Base-by-base conservation (phyloP, 2,329 filamentous ascomycete genomes). In the Claviceps arundinis region DNA sequence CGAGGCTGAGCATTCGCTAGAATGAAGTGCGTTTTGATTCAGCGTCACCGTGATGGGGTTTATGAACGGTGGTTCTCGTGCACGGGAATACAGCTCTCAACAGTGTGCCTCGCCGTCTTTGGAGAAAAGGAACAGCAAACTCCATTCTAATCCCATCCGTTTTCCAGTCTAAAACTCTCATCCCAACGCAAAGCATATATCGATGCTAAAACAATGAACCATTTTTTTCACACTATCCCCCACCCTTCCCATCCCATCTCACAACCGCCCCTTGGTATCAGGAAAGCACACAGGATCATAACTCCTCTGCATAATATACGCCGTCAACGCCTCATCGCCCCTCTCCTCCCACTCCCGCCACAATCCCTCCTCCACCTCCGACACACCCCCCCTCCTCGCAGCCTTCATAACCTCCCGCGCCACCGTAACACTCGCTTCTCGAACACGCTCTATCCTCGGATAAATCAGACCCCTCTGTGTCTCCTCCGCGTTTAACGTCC, bases 341-440 rank as follows among this genome's bases (percentile, higher is more conserved):
- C 80, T 83, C 67, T 84, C 81, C 68, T 84, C 80, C 79, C 84
- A 89, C 65, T 84, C 80, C 55, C 81, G 69, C 75, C 87, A 85
- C 64, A 85, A 76, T 56, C 77, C 76, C 57, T 90, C 85, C 50
- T 75, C 74, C 52, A 89, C 71, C 55, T 71, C 70, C 62, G 84
- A 84, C 49, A 95, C 86, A 55, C 86, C 85, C 60, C 88, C 88
- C 57, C 84, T 76, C 62, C 94, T 86, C 5, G 91, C 90, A 22
- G 88, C 84, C 67, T 93, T 90, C 77, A 97, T 96, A 59, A 96
- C 90, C 70, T 91, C 89, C 48, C 89, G 82, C 37, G 90, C 88
- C 34, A 97, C 90, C 47, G 87, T 69, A 54, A 95, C 77, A 64
- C 84, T 91, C 54, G 95, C 90, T 37, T 96, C 89, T 45, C 93